Percentiles rank a stretch among this genome's conserved stretches.
phyloP scores from a whole-genome alignment of 495 filamentous ascomycete species.

The Hypoxylon lienhwacheense region DNA sequence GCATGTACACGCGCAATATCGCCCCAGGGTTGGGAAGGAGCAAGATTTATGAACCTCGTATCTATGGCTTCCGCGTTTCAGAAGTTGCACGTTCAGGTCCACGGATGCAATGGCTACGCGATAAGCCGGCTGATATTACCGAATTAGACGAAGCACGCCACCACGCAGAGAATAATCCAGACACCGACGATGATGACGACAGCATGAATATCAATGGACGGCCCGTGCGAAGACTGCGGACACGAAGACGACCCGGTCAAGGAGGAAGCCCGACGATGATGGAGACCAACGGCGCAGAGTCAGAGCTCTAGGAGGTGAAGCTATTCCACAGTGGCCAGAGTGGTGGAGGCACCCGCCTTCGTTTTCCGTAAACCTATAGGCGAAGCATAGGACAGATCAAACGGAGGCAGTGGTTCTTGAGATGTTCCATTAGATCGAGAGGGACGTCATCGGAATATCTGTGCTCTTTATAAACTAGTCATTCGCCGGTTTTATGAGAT shows the following conservation, averaged over 20 bases:
- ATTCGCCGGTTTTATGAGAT: constrained; percentile 6
- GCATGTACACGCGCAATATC: constrained; percentile 77
- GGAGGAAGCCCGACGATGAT: constrained; percentile 58
- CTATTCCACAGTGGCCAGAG: not conserved
- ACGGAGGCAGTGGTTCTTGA: not conserved
- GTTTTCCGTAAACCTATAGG: not conserved
- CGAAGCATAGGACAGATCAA: not conserved
- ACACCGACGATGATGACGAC: constrained; percentile 51
- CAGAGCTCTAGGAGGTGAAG: constrained; percentile 43
- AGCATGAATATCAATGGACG: constrained; percentile 48
- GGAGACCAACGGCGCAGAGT: constrained; percentile 53
- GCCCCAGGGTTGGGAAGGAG: constrained; percentile 81
- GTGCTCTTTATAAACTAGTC: constrained; percentile 2
- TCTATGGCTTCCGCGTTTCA: constrained; percentile 94
- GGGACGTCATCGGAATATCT: constrained; percentile 3
- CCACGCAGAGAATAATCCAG: constrained; percentile 53
- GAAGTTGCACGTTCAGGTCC: constrained; percentile 85
- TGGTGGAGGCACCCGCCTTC: constrained; percentile 2
- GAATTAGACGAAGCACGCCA: constrained; percentile 78
- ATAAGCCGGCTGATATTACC: constrained; percentile 74
- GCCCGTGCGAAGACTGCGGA: constrained; percentile 43
- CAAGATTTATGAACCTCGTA: constrained; percentile 89
- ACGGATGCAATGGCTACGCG: constrained; percentile 93
- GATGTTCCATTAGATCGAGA: not conserved
- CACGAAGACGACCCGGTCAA: constrained; percentile 39